These are phyloP conservation scores for Trichoderma arundinaceum DNA, from an alignment of 2,329 filamentous ascomycete genomes.

Conservation along the genomic window DNA sequence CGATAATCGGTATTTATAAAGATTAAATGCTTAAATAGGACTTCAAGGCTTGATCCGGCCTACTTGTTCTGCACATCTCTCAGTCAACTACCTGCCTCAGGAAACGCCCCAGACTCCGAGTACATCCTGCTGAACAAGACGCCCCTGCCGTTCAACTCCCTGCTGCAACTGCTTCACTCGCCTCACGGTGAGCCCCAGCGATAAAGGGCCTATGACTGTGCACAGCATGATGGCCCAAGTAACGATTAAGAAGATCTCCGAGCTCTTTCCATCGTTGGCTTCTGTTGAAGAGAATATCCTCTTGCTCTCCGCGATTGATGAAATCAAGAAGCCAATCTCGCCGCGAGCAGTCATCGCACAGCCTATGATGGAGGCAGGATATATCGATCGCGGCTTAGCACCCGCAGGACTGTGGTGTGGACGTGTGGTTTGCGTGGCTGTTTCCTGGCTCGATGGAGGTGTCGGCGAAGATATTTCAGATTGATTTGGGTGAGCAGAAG, in stretches of 20 bases:
- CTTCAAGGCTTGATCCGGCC: too few species aligned
- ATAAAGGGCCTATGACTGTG: slow-evolving; percentile 58
- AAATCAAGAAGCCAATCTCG: slow-evolving; percentile 32
- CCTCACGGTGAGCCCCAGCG: slow-evolving; percentile 54
- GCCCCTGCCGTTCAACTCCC: slow-evolving; percentile 19
- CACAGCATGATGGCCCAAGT: slow-evolving; percentile 53
- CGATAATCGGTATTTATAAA: too few species aligned
- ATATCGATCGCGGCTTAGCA: slow-evolving; percentile 23
- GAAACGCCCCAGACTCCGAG: slow-evolving; percentile 28
- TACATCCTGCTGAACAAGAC: slow-evolving; percentile 8
- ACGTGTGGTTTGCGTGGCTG: neutral
- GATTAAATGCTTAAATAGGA: too few species aligned
- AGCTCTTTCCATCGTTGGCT: neutral
- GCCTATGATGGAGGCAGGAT: slow-evolving; percentile 29
- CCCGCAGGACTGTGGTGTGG: neutral
- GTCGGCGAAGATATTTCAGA: neutral
- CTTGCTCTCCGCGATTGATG: slow-evolving; percentile 32
- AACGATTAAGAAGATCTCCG: slow-evolving; percentile 27
- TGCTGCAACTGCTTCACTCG: slow-evolving; percentile 41
- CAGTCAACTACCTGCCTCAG: neutral
- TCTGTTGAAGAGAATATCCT: slow-evolving; percentile 14
- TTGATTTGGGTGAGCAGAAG: neutral
- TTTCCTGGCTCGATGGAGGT: neutral
- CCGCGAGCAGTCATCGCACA: slow-evolving; percentile 32
- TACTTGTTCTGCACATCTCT: neutral